phyloP scores from a whole-genome alignment of 805 yeast species.

The Suhomyces tanzawaensis region DNA sequence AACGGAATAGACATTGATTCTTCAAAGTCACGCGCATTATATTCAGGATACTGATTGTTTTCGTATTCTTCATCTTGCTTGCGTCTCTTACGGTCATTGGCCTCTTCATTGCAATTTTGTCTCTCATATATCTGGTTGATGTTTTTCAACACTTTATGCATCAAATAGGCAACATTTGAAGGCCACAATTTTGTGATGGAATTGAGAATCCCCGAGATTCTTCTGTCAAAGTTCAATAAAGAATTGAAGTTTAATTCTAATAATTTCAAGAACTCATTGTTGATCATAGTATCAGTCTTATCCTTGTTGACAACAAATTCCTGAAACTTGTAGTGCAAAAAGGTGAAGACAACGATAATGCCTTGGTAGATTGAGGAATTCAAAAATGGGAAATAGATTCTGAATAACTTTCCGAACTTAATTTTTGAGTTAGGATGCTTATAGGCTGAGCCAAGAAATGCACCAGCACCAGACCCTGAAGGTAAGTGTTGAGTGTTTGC shows the following conservation, averaged over 20 bases:
- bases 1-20: not conserved
- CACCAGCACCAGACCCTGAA: not conserved
- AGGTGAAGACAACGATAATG: conserved; percentile 47
- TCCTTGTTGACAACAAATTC: conserved; percentile 28
- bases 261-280: conserved; percentile 19
- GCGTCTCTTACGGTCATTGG: conserved; percentile 3
- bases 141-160: conserved; percentile 29
- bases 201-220: conserved; percentile 17
- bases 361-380: conserved; percentile 52
- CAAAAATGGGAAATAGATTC: conserved; percentile 44
- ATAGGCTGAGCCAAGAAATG: not conserved
- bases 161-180: conserved; percentile 29
- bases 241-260: conserved; percentile 23
- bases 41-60: not conserved
- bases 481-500: not conserved
- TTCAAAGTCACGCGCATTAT: not conserved
- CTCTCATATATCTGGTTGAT: conserved; percentile 24
- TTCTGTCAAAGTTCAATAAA: conserved; percentile 24
- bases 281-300: conserved; percentile 8
- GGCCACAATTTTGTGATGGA: conserved; percentile 32
- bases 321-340: conserved; percentile 43
- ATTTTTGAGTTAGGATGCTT: conserved; percentile 7
- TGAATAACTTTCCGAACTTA: conserved; percentile 35
- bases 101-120: conserved; percentile 7
- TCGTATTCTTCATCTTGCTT: not conserved